Evolutionary conservation across 1,284 basidiomycete genomes (phyloP), one percentile per base, ranked within the genome.

Genomic region (Papiliotrema flavescens): DNA sequence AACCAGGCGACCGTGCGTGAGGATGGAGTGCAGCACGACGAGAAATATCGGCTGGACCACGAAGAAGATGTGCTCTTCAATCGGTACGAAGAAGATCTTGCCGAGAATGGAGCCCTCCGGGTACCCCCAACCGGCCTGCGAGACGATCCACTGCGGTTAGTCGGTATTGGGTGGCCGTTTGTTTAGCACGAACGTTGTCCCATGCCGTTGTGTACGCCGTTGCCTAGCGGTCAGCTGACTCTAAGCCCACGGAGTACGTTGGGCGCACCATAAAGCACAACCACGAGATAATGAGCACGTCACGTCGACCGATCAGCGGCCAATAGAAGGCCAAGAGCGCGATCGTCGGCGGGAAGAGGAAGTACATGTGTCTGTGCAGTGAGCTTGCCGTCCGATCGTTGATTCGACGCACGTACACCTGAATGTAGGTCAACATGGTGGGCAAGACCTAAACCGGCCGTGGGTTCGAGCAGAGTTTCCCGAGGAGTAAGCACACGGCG

Each of bases 11-110:
- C 47, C 49, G 49, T 69, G 60, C 0, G 65, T 56, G 51, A 61
- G 24, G 5, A 71, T 49, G 15, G 43, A 53, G 40, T 73, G 65
- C 8, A 73, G 49, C 9, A 71, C 53, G 23, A 71, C 55, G 34
- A 71, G 36, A 22, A 71, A 54, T 5, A 67, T 61, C 2, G 69
- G 69, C 47, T 73, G 71, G 19, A 71, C 61, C 47, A 73, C 56
- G 60, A 73, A 71, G 58, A 73, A 73, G 35, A 70, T 45, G 49
- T 73, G 69, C 60, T 73, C 71, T 62, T 73, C 71, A 14, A 71
- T 57, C 4, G 71, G 71, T n/a, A 73, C 56, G 51, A 61, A 49
- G 34, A 28, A 60, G 42, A 73, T 65, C 24, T 49, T 59, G 28
- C 57, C 60, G 40, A 70, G 41, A 53, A 71, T 65, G 17, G 63